Conservation (phyloP, 2,329 filamentous ascomycete genomes). For the Chaetothyriales sp. region DNA sequence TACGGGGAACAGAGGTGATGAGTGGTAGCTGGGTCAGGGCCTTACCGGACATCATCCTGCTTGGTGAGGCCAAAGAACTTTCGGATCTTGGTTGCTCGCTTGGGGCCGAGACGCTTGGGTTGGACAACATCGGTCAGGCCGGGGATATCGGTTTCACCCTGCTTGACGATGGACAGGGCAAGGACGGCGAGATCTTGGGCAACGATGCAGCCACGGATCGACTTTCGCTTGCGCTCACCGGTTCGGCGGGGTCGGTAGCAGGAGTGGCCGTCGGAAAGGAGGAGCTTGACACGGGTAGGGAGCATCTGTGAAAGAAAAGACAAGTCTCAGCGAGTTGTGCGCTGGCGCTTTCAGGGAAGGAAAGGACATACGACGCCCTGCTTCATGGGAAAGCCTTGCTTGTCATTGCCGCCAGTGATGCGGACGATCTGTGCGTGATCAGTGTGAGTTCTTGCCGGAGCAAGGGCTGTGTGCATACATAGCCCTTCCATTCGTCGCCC, state of each 20-base stretch:
- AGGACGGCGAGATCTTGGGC: constrained; percentile 89
- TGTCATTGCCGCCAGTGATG: constrained; percentile 99
- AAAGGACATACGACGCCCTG: constrained; percentile 60
- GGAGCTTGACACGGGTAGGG: constrained; percentile 93
- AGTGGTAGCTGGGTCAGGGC: constrained; percentile 21
- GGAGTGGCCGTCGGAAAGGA: constrained; percentile 90
- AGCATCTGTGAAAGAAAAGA: constrained; percentile 45
- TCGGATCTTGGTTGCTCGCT: constrained; percentile 99
- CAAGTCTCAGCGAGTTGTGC: constrained; percentile 16
- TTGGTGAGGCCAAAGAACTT: constrained; percentile 99
- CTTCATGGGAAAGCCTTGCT: constrained; percentile 99
- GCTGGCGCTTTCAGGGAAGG: constrained; percentile 17
- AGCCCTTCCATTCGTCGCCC: constrained; percentile 99
- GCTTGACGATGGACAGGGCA: constrained; percentile 91
- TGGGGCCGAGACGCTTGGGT: constrained; percentile 98
- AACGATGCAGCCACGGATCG: constrained; percentile 96
- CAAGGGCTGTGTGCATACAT: constrained; percentile 53
- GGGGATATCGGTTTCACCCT: constrained; percentile 86
- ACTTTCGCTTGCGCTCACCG: constrained; percentile 99
- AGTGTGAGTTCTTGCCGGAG: neutral
- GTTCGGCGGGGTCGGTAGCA: constrained; percentile 98
- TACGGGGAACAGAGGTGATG: constrained; percentile 8
- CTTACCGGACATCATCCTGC: constrained; percentile 96
- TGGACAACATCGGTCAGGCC: constrained; percentile 94
- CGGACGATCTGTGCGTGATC: constrained; percentile 14